Base-by-base conservation (phyloP, 108 stramenopile species). In the Poteriospumella lacustris region DNA sequence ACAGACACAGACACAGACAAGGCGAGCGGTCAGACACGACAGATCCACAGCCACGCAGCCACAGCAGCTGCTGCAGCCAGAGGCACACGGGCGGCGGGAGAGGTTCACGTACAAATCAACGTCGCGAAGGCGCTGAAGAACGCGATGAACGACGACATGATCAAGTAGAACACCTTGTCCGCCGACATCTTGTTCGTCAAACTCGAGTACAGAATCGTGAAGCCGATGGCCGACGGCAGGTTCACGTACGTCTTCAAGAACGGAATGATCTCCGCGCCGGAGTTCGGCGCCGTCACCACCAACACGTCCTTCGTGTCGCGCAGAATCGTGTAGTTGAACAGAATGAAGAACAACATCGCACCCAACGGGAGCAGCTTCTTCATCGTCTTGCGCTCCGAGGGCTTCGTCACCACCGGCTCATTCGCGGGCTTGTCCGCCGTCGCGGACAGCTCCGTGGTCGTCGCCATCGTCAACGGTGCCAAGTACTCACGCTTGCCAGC, bases 261-360 rank as follows among this genome's bases (percentile, higher is more conserved):
- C 28, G 96, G 94, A 75, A 97, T 97, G 39, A 88, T 88, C 89
- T 97, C 96, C 1, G 96, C 94, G 3, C 95, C 95, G 43, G 85
- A 86, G 39, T 90, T 89, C 40, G 92, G 92, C 31, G 83, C 81
- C 19, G 83, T 84, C 31, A 84, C 83, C 39, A 84, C 83, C 34
- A 84, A 69, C 36, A 85, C 84, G 81, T 95, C 94, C 78, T 95
- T 95, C 58, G 94, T 95, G 87, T 97, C 96, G 56, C 96, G 84
- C 19, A 96, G 86, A 76, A 97, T 95, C 75, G 96, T 97, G 88
- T 96, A 97, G 86, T 94, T 96, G 88, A 97, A 97, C 26, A 97
- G 86, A 64, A 95, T 95, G 80, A 92, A 93, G 86, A 97, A 97
- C 84, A 97, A 94, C 93, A 97, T 97, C 58, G 90, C 58, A 2